These are phyloP conservation scores for Heritiera fomes DNA, from an alignment of 345 rosid species.

Conservation along the genomic window DNA sequence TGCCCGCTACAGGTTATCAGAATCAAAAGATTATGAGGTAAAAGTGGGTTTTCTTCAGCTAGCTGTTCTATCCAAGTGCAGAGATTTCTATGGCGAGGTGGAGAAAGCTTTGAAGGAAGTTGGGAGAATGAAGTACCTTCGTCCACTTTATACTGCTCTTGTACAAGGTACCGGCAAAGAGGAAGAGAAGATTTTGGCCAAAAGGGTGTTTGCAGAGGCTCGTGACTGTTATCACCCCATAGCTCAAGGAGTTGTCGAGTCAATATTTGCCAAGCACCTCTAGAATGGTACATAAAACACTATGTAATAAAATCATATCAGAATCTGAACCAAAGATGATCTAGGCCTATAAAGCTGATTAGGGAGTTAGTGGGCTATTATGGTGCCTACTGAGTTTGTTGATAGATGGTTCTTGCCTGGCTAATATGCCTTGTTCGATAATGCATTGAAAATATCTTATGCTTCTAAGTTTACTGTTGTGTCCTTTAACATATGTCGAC, in stretches of 20 bases:
- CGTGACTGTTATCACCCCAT: slow-evolving; percentile 82
- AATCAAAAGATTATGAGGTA: slow-evolving; percentile 81
- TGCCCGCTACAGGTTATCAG: slow-evolving; percentile 68
- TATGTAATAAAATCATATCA: background rate
- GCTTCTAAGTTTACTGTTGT: background rate
- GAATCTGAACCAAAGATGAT: slow-evolving; percentile 6
- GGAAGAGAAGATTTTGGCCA: slow-evolving; percentile 83
- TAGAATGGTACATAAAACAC: slow-evolving; percentile 28
- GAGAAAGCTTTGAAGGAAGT: slow-evolving; percentile 84
- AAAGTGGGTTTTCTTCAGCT: slow-evolving; percentile 80
- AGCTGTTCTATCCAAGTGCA: slow-evolving; percentile 63
- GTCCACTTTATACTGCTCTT: slow-evolving; percentile 72
- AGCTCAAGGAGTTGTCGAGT: slow-evolving; percentile 84
- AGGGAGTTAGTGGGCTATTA: background rate
- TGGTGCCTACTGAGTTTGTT: background rate
- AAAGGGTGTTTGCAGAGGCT: slow-evolving; percentile 72
- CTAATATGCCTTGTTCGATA: slow-evolving; percentile 1
- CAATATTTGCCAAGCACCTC: slow-evolving; percentile 74
- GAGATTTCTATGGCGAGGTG: slow-evolving; percentile 61
- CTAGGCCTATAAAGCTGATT: background rate
- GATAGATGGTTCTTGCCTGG: slow-evolving; percentile 5
- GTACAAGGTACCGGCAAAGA: slow-evolving; percentile 61
- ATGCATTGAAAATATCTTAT: background rate
- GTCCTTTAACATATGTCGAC: background rate
- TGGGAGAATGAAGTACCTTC: slow-evolving; percentile 90